phyloP scores from a whole-genome alignment of 768 basidiomycete genomes.

The Hypholoma sublateritium region DNA sequence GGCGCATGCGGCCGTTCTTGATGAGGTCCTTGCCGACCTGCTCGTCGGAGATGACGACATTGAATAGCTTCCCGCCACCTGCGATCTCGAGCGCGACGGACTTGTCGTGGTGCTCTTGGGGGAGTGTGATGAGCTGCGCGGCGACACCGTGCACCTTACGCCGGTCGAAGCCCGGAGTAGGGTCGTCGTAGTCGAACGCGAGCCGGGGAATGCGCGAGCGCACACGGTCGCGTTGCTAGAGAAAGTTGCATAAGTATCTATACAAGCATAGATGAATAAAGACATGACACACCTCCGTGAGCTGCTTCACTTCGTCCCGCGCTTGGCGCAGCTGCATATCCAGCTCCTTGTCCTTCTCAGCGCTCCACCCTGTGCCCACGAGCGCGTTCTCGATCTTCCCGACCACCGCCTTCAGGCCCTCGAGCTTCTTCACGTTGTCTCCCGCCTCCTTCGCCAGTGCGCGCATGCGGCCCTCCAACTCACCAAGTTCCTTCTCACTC shows the following conservation, averaged over 20 bases:
- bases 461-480: conserved; percentile 77
- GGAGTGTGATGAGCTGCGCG: conserved; percentile 81
- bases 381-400: conserved; percentile 54
- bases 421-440: conserved; percentile 70
- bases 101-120: conserved; percentile 67
- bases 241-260: neutral
- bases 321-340: conserved; percentile 52
- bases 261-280: neutral
- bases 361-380: conserved; percentile 70
- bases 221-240: conserved; percentile 66
- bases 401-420: conserved; percentile 55
- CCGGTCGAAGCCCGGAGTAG: conserved; percentile 79
- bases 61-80: conserved; percentile 86
- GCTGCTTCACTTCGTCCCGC: conserved; percentile 49
- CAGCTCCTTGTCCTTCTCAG: conserved; percentile 64
- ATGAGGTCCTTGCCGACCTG: conserved; percentile 83
- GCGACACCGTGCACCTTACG: conserved; percentile 89
- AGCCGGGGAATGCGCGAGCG: conserved; percentile 63
- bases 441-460: conserved; percentile 82
- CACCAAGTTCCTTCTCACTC: conserved; percentile 75
- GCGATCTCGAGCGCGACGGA: conserved; percentile 92
- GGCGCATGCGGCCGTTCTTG: conserved; percentile 70
- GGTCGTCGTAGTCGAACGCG: conserved; percentile 82
- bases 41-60: conserved; percentile 93
- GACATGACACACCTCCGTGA: conserved; percentile 57